Base-by-base conservation (phyloP, 805 yeast genomes). In the Ogataea trehaloabstinens region DNA sequence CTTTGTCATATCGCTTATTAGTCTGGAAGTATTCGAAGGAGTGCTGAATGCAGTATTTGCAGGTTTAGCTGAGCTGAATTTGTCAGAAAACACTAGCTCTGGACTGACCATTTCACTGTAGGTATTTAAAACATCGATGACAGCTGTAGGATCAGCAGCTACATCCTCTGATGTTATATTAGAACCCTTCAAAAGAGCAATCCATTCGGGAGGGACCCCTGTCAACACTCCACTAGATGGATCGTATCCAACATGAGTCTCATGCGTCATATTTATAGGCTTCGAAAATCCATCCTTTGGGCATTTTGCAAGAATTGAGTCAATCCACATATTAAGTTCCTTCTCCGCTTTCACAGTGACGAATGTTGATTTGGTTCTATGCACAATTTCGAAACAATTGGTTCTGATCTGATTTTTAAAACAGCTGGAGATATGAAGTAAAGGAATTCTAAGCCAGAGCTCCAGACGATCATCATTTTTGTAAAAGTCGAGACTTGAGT, bases 181-280 rank as follows among this genome's bases (percentile, higher is more conserved):
- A 16, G 81, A 75, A 45, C 76, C 78, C 44, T 76, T 77, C 30
- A 77, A 66, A 49, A 76, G 59, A 28, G 66, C 70, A 44, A 73
- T 68, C 82, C 82, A 76, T 31, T 76, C 72, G 18, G 76, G 78
- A 1, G 82, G 81, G n/a, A 58, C 55, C 19, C 63, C 63, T 38
- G 75, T 66, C 49, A 75, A 73, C 38, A 70, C 71, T 15, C 82
- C 82, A 50, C 73, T 74, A 20, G 85, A 81, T 4, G 93, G 91
- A 58, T 85, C 95, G 53, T 82, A 85, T 1, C 90, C 90, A 19
- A 85, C 91, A 59, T 85, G 93, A 13, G 90, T 96, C 55, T 82
- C 85, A 60, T 95, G 99, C 8, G 95, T 88, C 61, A 91, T 91
- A 61, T 91, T 90, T 13, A 91, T 86, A 6, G 99, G 99, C 28